Conservation (phyloP, 2,329 filamentous ascomycete genomes). For the Ceratocystis smalleyi region DNA sequence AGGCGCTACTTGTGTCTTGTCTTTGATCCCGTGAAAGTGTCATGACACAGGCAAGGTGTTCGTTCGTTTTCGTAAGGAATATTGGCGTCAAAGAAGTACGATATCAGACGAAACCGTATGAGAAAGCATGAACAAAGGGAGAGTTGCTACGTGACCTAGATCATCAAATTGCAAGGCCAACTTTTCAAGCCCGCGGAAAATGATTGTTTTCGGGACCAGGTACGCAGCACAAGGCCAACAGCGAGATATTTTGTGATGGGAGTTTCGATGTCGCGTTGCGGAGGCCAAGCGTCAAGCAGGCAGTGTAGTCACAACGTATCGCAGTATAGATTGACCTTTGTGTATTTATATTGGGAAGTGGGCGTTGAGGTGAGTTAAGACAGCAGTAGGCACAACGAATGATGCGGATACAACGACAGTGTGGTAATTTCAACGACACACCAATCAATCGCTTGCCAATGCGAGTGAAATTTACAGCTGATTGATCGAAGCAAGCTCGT, state of each 20-base stretch:
- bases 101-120: not conserved
- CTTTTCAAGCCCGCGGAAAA: not conserved
- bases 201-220: not conserved
- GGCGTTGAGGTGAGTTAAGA: not conserved
- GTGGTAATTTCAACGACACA: not conserved
- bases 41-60: not conserved
- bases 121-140: not conserved
- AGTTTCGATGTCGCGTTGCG: too few species aligned
- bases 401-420: not conserved
- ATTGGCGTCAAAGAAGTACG: not conserved
- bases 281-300: too few species aligned
- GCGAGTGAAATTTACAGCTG: not conserved
- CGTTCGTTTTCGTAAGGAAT: not conserved
- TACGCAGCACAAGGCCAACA: not conserved
- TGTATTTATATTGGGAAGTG: too few species aligned
- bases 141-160: not conserved
- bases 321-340: too few species aligned
- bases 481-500: not conserved
- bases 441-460: not conserved
- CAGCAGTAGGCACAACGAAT: not conserved
- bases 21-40: conserved; percentile 3
- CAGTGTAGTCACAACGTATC: too few species aligned
- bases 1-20: not conserved
- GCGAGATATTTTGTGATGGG: too few species aligned
- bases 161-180: not conserved